These are phyloP conservation scores for Taphrina populina DNA, from an alignment of 1,139 yeast species.

Conservation along the genomic window DNA sequence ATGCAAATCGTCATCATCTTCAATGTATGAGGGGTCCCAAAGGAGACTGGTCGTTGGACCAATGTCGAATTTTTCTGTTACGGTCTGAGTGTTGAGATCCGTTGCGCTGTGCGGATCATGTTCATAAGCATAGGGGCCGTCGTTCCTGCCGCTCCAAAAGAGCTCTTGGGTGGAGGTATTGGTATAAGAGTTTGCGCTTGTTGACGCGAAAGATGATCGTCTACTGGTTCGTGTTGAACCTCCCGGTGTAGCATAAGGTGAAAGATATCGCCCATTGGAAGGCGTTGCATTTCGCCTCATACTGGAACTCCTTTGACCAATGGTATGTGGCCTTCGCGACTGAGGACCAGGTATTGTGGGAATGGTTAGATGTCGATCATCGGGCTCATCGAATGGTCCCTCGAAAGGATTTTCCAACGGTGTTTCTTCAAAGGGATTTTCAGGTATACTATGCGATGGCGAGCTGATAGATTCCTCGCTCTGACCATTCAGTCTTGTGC, in stretches of 20 bases:
- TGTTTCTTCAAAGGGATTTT: constrained; percentile 12
- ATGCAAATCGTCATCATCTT: constrained; percentile 36
- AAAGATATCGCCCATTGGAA: constrained; percentile 11
- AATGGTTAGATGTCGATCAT: background rate
- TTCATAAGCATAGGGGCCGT: constrained; percentile 21
- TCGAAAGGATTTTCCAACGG: constrained; percentile 16
- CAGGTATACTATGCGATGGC: no score
- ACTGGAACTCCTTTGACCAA: background rate
- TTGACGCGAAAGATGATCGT: constrained; percentile 9
- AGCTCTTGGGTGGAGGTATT: constrained; percentile 10
- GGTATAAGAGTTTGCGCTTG: constrained; percentile 3
- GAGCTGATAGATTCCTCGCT: no score
- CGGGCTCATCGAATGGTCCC: background rate
- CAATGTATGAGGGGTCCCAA: constrained; percentile 35
- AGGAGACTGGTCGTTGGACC: constrained; percentile 20
- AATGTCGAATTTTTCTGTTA: constrained; percentile 25
- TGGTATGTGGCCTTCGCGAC: constrained; percentile 2
- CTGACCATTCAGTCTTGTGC: no score
- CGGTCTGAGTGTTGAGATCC: constrained; percentile 23
- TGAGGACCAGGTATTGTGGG: constrained; percentile 12
- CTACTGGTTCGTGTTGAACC: constrained; percentile 11
- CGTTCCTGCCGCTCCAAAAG: constrained; percentile 12
- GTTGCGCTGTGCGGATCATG: constrained; percentile 9
- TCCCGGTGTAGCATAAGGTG: constrained; percentile 21
- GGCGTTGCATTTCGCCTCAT: constrained; percentile 8